These are phyloP conservation scores for Nakazawaea ernobii DNA, from an alignment of 805 yeast genomes.

Conservation along the genomic window DNA sequence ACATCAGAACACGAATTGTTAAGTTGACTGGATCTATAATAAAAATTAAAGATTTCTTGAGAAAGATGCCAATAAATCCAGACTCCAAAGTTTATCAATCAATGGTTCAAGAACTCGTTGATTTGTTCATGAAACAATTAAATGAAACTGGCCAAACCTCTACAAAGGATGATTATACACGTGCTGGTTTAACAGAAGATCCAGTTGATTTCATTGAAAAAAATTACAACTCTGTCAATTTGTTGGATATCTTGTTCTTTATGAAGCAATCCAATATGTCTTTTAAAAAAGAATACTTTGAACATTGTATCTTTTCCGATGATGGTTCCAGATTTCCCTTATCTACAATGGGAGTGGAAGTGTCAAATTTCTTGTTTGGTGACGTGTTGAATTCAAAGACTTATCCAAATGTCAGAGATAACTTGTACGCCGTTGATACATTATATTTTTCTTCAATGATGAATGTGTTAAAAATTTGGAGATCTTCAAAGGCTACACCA, in stretches of 20 bases:
- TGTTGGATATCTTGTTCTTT: constrained; percentile 50
- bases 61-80: constrained; percentile 30
- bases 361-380: constrained; percentile 22
- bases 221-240: constrained; percentile 42
- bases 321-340: constrained; percentile 47
- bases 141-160: constrained; percentile 38
- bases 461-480: constrained; percentile 60
- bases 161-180: constrained; percentile 35
- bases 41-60: constrained; percentile 29
- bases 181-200: constrained; percentile 41
- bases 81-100: constrained; percentile 33
- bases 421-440: constrained; percentile 44
- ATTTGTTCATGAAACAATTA: constrained; percentile 32
- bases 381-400: constrained; percentile 12
- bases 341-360: constrained; percentile 27
- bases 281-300: constrained; percentile 57
- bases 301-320: constrained; percentile 59
- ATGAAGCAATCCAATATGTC: constrained; percentile 51
- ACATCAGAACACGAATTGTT: not conserved
- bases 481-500: constrained; percentile 46
- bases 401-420: constrained; percentile 33
- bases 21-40: constrained; percentile 3
- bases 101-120: constrained; percentile 34
- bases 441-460: constrained; percentile 53
- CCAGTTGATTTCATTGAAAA: constrained; percentile 37